Evolutionary conservation across 148 eudicot genomes (phyloP).

Genomic region (Vaccinium darrowii): DNA sequence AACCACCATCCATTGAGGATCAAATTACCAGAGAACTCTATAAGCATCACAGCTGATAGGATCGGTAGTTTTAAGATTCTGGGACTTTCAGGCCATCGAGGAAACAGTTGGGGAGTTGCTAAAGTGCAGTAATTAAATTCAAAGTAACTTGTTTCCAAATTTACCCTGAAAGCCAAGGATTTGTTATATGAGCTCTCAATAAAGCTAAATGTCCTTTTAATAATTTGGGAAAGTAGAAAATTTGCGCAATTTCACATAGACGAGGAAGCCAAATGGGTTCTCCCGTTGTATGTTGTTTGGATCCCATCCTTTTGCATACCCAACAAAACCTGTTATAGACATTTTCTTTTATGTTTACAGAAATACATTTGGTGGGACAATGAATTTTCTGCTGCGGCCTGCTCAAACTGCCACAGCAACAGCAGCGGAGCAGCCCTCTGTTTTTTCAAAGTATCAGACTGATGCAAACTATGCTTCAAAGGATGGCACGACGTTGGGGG

Average conservation of each 20-base stretch:
- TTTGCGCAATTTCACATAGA: not conserved
- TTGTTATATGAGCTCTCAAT: not conserved
- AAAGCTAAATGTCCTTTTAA: not conserved
- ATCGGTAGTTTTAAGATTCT: not conserved
- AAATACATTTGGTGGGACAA: conserved; percentile 33
- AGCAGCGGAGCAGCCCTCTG: conserved; percentile 42
- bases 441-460: conserved; percentile 24
- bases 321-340: not conserved
- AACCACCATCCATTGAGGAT: not conserved
- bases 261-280: not conserved
- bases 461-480: conserved; percentile 37
- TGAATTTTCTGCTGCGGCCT: conserved; percentile 89
- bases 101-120: conserved; percentile 1
- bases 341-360: conserved; percentile 17
- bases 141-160: not conserved
- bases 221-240: not conserved
- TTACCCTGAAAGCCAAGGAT: not conserved
- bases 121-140: not conserved
- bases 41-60: not conserved
- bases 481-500: conserved; percentile 53
- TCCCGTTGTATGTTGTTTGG: not conserved
- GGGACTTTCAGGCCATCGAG: not conserved
- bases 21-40: not conserved
- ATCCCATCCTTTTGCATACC: not conserved
- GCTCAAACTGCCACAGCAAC: conserved; percentile 53